These are phyloP conservation scores for Coelastrella sp. DNA, from an alignment of 139 green algal species.

Conservation along the genomic window DNA sequence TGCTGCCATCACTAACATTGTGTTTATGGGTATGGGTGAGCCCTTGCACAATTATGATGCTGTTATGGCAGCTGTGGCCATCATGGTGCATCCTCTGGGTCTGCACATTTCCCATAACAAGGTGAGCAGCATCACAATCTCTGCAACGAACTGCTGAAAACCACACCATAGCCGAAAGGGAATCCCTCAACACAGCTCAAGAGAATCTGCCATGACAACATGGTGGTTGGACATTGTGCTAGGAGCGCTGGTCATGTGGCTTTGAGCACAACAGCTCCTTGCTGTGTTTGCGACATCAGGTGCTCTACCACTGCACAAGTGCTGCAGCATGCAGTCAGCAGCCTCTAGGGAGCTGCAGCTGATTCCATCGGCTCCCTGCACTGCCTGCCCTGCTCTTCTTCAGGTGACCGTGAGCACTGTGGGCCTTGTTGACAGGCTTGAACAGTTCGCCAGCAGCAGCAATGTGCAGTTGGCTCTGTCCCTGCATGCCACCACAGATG, in stretches of 20 bases:
- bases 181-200: too few species aligned
- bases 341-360: too few species aligned
- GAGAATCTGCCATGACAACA: too few species aligned
- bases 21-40: slow-evolving; percentile 92
- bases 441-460: slow-evolving; percentile 60
- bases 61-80: slow-evolving; percentile 78
- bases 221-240: too few species aligned
- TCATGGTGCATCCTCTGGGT: slow-evolving; percentile 74
- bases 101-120: slow-evolving; percentile 85
- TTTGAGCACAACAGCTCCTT: too few species aligned
- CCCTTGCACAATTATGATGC: slow-evolving; percentile 83
- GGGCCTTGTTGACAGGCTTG: slow-evolving; percentile 89
- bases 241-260: too few species aligned
- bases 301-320: too few species aligned
- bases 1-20: slow-evolving; percentile 80
- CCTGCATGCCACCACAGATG: slow-evolving; percentile 93
- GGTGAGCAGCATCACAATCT: slow-evolving; percentile 39
- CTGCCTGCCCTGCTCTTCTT: neutral
- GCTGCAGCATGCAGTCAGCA: neutral
- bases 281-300: too few species aligned
- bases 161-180: too few species aligned
- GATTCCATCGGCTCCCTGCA: neutral
- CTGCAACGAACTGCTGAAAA: too few species aligned
- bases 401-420: slow-evolving; percentile 89
- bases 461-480: slow-evolving; percentile 84